Base-by-base conservation (phyloP, 805 yeast genomes). In the Cyberlindnera nakhonratchasimensis region DNA sequence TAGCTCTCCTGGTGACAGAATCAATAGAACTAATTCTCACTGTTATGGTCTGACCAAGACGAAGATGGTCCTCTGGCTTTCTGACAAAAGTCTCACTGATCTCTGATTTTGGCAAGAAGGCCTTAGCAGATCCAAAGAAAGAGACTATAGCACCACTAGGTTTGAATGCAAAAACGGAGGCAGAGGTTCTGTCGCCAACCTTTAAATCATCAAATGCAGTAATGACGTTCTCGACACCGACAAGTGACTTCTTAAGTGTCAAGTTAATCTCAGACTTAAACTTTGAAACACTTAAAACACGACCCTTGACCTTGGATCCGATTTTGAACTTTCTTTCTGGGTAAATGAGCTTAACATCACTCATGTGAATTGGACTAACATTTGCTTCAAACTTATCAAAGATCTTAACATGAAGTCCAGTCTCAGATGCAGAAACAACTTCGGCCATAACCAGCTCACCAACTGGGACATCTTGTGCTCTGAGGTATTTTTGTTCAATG, bases 291-390 rank as follows among this genome's bases (percentile, higher is more conserved):
- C 65, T 71, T 51, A 87, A 63, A 11, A 88, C 75, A 65, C 95
- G 77, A 48, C 82, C 93, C 54, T 75, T 84, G 23, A 87, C 86
- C 52, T 81, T 84, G 32, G 83, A 69, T 10, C 96, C 98, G 33
- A 82, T 79, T 63, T 86, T 86, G 72, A 82, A 91, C 57, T 88
- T 87, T 69, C 93, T 77, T 65, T 93, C 98, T 6, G 99, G 99
- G 58, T 91, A 83, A 3, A 79, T 78, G 49, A 91, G 70, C 59
- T 80, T 82, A 44, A 85, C 74, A 62, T 93, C 99, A 52, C 95
- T 82, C 63, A 93, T 76, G 55, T 91, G 96, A 20, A 67, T 58
- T 21, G 79, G 70, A 12, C 86, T 82, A 22, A 87, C 98, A 48
- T 74, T 66, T 5, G 88, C 99, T 32, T 74, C 80, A 51, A 83